Evolutionary conservation across 371 early-diverging fungal genomes (phyloP).

Genomic region (Apophysomyces sp.): DNA sequence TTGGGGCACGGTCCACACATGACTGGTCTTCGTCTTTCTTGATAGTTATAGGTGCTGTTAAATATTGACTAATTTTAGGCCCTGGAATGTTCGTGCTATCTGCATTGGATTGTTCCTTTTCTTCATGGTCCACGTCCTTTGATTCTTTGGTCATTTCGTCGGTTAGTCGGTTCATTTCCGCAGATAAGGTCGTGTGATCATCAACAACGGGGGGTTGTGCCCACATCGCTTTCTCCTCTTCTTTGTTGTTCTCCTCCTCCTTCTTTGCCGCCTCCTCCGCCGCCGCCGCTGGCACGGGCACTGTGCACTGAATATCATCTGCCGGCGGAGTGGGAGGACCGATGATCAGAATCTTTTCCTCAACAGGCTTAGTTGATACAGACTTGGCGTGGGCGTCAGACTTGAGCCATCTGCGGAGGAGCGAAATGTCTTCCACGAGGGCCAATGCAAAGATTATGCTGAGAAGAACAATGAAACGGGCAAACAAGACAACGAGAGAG

Average conservation of each 20-base stretch:
- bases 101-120: not conserved
- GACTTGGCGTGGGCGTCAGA: not conserved
- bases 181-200: conserved; percentile 2
- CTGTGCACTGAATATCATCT: not conserved
- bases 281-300: not conserved
- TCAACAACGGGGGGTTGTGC: not conserved
- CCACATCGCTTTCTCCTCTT: not conserved
- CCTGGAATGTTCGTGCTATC: not conserved
- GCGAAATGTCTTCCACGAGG: not conserved
- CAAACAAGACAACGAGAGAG: not conserved
- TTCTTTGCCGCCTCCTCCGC: not conserved
- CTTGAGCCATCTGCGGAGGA: not conserved
- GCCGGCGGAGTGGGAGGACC: not conserved
- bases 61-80: not conserved
- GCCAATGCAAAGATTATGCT: not conserved
- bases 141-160: not conserved
- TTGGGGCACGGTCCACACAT: not conserved
- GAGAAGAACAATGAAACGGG: not conserved
- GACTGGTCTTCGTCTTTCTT: not conserved
- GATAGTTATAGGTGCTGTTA: not conserved
- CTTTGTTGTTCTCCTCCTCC: not conserved
- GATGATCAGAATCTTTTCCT: not conserved
- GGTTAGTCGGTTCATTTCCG: not conserved
- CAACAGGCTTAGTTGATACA: not conserved
- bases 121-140: not conserved